Evolutionary conservation across 805 yeast genomes (phyloP), one percentile per base, ranked within the genome.

Genomic region (Ogataea neopini): DNA sequence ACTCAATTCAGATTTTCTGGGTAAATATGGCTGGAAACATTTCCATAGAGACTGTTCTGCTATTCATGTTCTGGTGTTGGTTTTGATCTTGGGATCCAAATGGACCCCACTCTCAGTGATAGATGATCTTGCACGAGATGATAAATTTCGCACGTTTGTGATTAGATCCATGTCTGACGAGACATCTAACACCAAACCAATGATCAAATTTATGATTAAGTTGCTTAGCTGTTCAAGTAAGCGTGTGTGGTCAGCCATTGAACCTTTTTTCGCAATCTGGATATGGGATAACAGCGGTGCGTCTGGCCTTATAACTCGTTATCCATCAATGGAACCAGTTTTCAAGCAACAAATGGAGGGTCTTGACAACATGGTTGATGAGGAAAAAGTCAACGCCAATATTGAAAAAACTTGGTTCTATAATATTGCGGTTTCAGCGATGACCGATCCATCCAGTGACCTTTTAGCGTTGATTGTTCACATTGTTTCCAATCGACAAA

Each of bases 41-140:
- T 73, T 74, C 48, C 68, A 69, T 41, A 61, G 60, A 9, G 76
- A 74, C 48, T 63, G 68, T 7, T 62, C 75, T 2, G 58, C 65
- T 38, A 68, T 64, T 22, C 80, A 76, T 53, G 59, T 76, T 4
- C 14, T 69, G 70, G 30, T 55, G 69, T 40, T 58, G 74, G 8
- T 60, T 65, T 4, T 40, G 63, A 23, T 26, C 65, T 10, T n/a
- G 48, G 15, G 43, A 25, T 6, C 33, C 19, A 2, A 11, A 22
- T 14, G 30, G 37, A 10, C 44, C 18, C 26, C 30, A 2, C 4
- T 3, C 8, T 14, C 14, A 4, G 19, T 47, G 6, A 15, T 51
- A 3, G 30, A 15, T 4, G 10, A 14, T 6, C 13, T 52, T 28
- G 15, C 49, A 11, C 19, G 43, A 2, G 64, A 64, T 28, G 64